These are phyloP conservation scores for Vigna mungo DNA, from an alignment of 306 rosid genomes.

Conservation along the genomic window DNA sequence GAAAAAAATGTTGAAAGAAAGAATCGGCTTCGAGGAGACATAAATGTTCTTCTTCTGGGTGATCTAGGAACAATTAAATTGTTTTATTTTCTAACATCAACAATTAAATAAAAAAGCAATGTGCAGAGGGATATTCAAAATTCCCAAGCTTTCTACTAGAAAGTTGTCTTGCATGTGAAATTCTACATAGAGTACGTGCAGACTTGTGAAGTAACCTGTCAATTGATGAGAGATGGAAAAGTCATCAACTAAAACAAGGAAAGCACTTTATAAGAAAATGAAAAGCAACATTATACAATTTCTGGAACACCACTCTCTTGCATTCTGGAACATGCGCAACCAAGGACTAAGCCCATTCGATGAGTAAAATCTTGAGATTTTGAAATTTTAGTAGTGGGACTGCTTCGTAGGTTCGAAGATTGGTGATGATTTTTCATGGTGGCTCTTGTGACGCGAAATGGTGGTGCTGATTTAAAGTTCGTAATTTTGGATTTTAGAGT, in stretches of 20 bases:
- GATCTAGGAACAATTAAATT: slow-evolving; percentile 77
- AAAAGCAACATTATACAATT: slow-evolving; percentile 6
- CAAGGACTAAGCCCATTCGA: slow-evolving; percentile 85
- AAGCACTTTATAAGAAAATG: neutral
- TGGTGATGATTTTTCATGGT: too few relatives aligned
- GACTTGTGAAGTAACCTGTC: slow-evolving; percentile 19
- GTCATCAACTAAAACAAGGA: neutral
- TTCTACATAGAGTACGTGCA: slow-evolving; percentile 11
- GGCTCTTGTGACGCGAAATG: too few relatives aligned
- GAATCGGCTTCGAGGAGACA: slow-evolving; percentile 88
- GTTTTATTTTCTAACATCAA: neutral
- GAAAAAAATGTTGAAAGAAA: slow-evolving; percentile 93
- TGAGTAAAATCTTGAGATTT: too few relatives aligned
- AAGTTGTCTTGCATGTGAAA: slow-evolving; percentile 25
- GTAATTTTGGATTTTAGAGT: too few relatives aligned
- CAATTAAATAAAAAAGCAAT: neutral
- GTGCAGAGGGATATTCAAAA: neutral
- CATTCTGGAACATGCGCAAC: slow-evolving; percentile 88
- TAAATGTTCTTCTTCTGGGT: slow-evolving; percentile 93
- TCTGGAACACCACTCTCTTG: slow-evolving; percentile 59
- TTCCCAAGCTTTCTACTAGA: slow-evolving; percentile 6
- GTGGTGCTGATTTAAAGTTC: too few relatives aligned
- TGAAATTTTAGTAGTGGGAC: too few relatives aligned
- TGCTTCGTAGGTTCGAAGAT: too few relatives aligned
- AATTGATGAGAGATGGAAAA: neutral